phyloP scores from a whole-genome alignment of 768 basidiomycete genomes.

The Clitopilus hobsonii region DNA sequence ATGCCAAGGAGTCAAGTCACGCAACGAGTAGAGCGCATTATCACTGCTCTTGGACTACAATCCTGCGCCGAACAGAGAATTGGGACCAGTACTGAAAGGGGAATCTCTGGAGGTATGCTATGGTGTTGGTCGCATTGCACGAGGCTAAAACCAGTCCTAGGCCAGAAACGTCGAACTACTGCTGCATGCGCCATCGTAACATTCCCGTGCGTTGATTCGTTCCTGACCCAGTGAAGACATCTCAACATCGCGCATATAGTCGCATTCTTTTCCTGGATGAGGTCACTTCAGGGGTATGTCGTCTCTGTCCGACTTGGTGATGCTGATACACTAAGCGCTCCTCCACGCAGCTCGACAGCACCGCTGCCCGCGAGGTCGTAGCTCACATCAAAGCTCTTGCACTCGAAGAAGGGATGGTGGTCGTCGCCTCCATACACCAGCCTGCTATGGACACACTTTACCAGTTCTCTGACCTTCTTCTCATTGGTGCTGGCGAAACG shows the following conservation, averaged over 20 bases:
- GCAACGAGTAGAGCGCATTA: constrained; percentile 36
- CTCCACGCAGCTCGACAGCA: constrained; percentile 38
- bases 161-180: constrained; percentile 61
- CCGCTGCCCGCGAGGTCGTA: constrained; percentile 37
- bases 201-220: constrained; percentile 31
- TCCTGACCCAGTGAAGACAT: neutral
- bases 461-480: constrained; percentile 54
- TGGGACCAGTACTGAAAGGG: constrained; percentile 53
- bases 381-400: constrained; percentile 40
- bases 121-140: neutral
- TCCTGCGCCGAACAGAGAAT: constrained; percentile 46
- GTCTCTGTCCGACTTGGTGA: neutral
- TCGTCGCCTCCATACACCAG: constrained; percentile 67
- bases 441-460: constrained; percentile 56
- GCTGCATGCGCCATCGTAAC: constrained; percentile 60
- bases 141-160: constrained; percentile 14
- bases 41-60: constrained; percentile 42
- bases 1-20: constrained; percentile 30
- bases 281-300: constrained; percentile 45
- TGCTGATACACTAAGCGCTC: neutral
- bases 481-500: constrained; percentile 49
- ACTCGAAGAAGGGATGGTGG: constrained; percentile 42
- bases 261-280: constrained; percentile 61
- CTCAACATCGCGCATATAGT: constrained; percentile 14
- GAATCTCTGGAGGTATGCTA: constrained; percentile 48